Evolutionary conservation across 164 flowering plant genomes (phyloP).

Genomic region (Nymphaea thermarum): DNA sequence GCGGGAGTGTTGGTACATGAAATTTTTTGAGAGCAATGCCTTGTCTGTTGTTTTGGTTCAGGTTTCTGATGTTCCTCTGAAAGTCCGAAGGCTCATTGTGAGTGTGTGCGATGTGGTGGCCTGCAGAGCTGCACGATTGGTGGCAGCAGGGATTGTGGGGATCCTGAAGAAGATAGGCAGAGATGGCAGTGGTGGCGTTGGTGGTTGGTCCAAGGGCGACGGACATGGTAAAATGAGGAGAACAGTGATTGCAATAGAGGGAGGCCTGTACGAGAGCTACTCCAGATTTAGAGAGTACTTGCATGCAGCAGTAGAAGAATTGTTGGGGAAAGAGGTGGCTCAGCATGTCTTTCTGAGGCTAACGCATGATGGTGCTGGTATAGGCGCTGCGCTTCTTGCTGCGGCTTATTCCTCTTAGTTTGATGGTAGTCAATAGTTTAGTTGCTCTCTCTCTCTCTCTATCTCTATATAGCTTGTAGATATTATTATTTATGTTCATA

Average conservation of each 20-base stretch:
- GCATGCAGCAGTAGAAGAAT: constrained; percentile 60
- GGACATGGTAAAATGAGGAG: constrained; percentile 17
- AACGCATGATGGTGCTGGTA: constrained; percentile 78
- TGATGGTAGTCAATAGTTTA: neutral
- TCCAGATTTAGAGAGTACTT: constrained; percentile 63
- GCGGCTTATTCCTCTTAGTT: constrained; percentile 45
- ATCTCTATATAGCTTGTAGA: neutral
- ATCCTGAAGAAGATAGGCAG: constrained; percentile 93
- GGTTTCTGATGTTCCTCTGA: constrained; percentile 57
- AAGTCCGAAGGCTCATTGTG: constrained; percentile 61
- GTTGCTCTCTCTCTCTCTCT: neutral
- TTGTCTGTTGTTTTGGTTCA: constrained; percentile 10
- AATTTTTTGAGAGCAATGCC: neutral
- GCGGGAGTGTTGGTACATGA: no score
- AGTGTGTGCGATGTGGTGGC: constrained; percentile 76
- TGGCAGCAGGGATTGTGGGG: constrained; percentile 92
- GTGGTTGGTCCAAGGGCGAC: neutral
- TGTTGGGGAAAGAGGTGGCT: constrained; percentile 72
- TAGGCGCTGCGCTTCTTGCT: constrained; percentile 86
- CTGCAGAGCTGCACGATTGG: constrained; percentile 75
- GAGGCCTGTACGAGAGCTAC: constrained; percentile 56
- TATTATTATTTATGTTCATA: neutral
- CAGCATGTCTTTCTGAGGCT: constrained; percentile 51
- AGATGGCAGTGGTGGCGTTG: constrained; percentile 48
- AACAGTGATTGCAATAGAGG: constrained; percentile 82